Conservation (phyloP, 192 early-diverging fungal genomes). For the Coemansia sp. region DNA sequence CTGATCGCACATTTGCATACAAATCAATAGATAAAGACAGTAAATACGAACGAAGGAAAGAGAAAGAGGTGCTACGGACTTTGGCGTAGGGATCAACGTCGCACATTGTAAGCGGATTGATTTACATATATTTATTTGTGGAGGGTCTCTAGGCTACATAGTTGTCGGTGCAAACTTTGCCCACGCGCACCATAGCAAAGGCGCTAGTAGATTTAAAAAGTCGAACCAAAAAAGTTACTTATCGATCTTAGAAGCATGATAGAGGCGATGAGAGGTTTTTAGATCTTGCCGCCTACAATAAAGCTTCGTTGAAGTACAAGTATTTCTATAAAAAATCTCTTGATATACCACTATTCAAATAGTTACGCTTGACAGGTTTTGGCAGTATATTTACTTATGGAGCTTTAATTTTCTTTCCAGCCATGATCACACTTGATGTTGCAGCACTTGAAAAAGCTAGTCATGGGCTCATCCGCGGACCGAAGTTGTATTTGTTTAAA, state of each 20-base stretch:
- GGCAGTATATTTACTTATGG: not conserved
- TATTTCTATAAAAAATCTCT: not conserved
- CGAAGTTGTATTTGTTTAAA: slow-evolving; percentile 92
- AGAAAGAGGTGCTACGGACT: not conserved
- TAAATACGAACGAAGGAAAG: not conserved
- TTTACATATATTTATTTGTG: not conserved
- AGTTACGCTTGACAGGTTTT: not conserved
- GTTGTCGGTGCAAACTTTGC: not conserved
- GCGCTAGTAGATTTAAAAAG: not conserved
- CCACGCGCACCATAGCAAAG: not conserved
- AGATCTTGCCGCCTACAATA: slow-evolving; percentile 23
- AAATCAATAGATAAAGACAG: too few species aligned
- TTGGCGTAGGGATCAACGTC: not conserved
- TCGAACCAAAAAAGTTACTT: not conserved
- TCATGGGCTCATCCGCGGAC: slow-evolving; percentile 95
- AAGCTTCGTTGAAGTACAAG: slow-evolving; percentile 36
- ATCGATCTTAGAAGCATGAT: slow-evolving; percentile 44
- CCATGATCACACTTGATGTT: slow-evolving; percentile 66
- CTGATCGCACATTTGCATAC: not conserved
- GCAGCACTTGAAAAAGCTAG: slow-evolving; percentile 88
- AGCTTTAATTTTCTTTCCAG: slow-evolving; percentile 69
- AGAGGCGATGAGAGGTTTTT: slow-evolving; percentile 14
- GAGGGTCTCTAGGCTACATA: too few species aligned
- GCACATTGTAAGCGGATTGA: not conserved
- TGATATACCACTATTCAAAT: not conserved